phyloP scores from a whole-genome alignment of 2,329 filamentous ascomycete species.

The Cladophialophora exuberans region DNA sequence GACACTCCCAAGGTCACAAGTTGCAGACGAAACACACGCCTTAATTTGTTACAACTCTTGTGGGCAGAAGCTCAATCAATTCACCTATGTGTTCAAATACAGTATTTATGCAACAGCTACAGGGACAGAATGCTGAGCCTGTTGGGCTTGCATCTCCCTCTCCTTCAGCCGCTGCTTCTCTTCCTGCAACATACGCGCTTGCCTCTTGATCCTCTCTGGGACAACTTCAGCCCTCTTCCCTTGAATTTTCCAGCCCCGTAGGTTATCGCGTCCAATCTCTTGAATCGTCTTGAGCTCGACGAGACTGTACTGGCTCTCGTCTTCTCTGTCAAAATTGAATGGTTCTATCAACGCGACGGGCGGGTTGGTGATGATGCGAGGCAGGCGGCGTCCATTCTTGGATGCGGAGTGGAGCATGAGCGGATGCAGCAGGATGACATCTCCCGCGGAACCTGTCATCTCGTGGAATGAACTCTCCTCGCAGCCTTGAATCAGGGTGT shows the following conservation, averaged over 20 bases:
- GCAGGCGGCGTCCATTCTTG: slow-evolving; percentile 52
- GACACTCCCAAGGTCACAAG: too few species aligned
- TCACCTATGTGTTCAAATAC: too few species aligned
- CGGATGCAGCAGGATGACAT: slow-evolving; percentile 59
- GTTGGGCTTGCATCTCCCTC: slow-evolving; percentile 2
- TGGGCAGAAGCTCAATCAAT: too few species aligned
- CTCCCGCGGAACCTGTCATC: slow-evolving; percentile 56
- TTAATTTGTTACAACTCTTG: too few species aligned
- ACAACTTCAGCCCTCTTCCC: slow-evolving; percentile 49
- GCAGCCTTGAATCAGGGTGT: slow-evolving; percentile 44
- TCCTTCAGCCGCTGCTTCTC: slow-evolving; percentile 45
- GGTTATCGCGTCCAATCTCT: slow-evolving; percentile 50
- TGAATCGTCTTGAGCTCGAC: slow-evolving; percentile 58
- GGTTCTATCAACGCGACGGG: slow-evolving; percentile 55
- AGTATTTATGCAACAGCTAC: slow-evolving; percentile 11
- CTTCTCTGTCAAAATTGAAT: slow-evolving; percentile 53
- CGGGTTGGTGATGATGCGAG: slow-evolving; percentile 60
- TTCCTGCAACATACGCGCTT: slow-evolving; percentile 49
- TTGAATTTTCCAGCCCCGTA: slow-evolving; percentile 54
- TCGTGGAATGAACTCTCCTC: slow-evolving; percentile 52
- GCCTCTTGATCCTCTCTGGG: slow-evolving; percentile 50
- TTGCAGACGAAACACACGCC: too few species aligned
- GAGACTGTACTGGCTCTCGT: slow-evolving; percentile 51
- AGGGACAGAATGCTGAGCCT: slow-evolving; percentile 3
- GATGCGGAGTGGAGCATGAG: slow-evolving; percentile 59